These are phyloP conservation scores for Fusarium sp. DNA, from an alignment of 2,329 filamentous ascomycete genomes.

Conservation along the genomic window DNA sequence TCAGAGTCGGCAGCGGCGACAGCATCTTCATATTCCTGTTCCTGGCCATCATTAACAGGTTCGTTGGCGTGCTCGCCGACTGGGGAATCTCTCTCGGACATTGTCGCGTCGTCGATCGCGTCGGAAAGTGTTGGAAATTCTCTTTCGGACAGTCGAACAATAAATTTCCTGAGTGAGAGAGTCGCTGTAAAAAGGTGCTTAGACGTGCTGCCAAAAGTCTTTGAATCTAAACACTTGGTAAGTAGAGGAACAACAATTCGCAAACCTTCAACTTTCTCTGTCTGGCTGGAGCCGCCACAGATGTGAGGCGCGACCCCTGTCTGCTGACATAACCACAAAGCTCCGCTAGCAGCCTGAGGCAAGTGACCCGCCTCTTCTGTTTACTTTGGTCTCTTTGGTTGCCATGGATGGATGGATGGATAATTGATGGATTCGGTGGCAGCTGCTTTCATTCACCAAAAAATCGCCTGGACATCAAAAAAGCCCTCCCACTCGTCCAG, in stretches of 20 bases:
- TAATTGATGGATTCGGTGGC: constrained; percentile 31
- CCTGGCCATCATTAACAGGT: constrained; percentile 56
- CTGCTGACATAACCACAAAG: constrained; percentile 49
- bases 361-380: constrained; percentile 45
- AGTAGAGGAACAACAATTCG: constrained; percentile 21
- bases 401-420: constrained; percentile 39
- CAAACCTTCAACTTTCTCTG: constrained; percentile 45
- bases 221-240: background rate
- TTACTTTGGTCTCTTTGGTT: constrained; percentile 51
- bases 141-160: background rate
- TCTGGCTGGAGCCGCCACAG: constrained; percentile 34
- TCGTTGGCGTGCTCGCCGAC: constrained; percentile 54
- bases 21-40: constrained; percentile 50
- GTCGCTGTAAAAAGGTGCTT: background rate
- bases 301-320: constrained; percentile 34
- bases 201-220: constrained; percentile 4
- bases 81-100: constrained; percentile 62
- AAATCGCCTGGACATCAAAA: constrained; percentile 17
- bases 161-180: background rate
- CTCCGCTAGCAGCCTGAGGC: constrained; percentile 42
- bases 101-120: constrained; percentile 43
- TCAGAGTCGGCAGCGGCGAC: constrained; percentile 60
- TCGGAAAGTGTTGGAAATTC: background rate
- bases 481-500: background rate
- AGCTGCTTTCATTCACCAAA: constrained; percentile 24